These are phyloP conservation scores for Dissophora globulifera DNA, from an alignment of 192 early-diverging fungal species.

Conservation along the genomic window DNA sequence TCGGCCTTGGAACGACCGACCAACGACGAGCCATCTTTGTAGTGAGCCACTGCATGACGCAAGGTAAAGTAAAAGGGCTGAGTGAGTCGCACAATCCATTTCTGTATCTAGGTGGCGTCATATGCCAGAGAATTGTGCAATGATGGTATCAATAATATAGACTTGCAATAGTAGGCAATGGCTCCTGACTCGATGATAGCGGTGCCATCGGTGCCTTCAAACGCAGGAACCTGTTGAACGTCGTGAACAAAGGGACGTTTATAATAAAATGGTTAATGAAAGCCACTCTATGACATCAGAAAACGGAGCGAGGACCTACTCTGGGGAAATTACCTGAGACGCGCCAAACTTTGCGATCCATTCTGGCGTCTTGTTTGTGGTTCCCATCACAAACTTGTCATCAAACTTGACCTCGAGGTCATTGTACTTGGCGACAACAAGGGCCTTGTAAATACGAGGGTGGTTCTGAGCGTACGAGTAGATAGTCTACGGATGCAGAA, in stretches of 20 bases:
- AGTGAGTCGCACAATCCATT: not conserved
- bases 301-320: not conserved
- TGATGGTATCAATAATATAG: no score
- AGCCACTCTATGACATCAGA: not conserved
- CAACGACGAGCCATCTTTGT: slow-evolving; percentile 62
- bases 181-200: slow-evolving; percentile 80
- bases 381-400: slow-evolving; percentile 67
- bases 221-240: slow-evolving; percentile 70
- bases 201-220: slow-evolving; percentile 82
- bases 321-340: slow-evolving; percentile 78
- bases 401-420: slow-evolving; percentile 73
- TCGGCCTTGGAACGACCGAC: slow-evolving; percentile 69
- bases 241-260: not conserved
- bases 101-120: slow-evolving; percentile 2
- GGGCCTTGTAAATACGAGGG: slow-evolving; percentile 67
- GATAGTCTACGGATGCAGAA: slow-evolving; percentile 50
- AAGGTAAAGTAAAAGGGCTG: not conserved
- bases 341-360: slow-evolving; percentile 90
- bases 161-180: slow-evolving; percentile 88
- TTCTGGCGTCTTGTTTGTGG: slow-evolving; percentile 79
- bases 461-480: slow-evolving; percentile 71
- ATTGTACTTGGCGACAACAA: slow-evolving; percentile 76
- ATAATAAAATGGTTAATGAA: not conserved
- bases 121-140: not conserved
- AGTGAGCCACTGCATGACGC: slow-evolving; percentile 49